phyloP scores from a whole-genome alignment of 2,329 filamentous ascomycete species.

The Botryosphaeria dothidea region DNA sequence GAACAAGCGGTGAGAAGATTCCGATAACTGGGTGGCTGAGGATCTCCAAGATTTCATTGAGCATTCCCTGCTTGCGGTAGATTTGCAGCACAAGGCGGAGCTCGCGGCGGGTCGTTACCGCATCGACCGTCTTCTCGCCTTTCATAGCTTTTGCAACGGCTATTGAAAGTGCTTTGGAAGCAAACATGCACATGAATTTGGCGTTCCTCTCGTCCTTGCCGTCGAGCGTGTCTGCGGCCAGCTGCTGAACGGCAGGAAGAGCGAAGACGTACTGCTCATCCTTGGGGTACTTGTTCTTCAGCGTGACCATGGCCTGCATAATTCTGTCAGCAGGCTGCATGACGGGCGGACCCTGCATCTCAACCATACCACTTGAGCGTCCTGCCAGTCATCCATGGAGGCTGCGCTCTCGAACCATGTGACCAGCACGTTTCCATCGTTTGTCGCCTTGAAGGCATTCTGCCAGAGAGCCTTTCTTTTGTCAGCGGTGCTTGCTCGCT shows the following conservation, averaged over 20 bases:
- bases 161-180: constrained; percentile 5
- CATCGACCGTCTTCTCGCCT: constrained; percentile 15
- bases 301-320: constrained; percentile 12
- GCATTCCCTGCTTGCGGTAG: constrained; percentile 16
- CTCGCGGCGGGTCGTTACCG: constrained; percentile 16
- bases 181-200: constrained; percentile 12
- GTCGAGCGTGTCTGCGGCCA: constrained; percentile 11
- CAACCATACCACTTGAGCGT: constrained; percentile 13
- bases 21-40: constrained; percentile 10
- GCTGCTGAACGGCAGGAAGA: constrained; percentile 15
- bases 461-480: constrained; percentile 15
- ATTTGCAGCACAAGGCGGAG: constrained; percentile 17
- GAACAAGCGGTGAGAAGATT: constrained; percentile 15
- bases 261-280: constrained; percentile 19
- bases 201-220: constrained; percentile 12
- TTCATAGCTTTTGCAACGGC: constrained; percentile 15
- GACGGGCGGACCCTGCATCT: background rate
- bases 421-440: constrained; percentile 6
- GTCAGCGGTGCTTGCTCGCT: background rate
- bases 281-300: constrained; percentile 18
- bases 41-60: constrained; percentile 15
- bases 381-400: constrained; percentile 11
- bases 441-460: constrained; percentile 18
- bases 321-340: background rate
- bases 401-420: constrained; percentile 19